Evolutionary conservation across 768 basidiomycete species (phyloP).

Genomic region (Butyriboletus loyo): DNA sequence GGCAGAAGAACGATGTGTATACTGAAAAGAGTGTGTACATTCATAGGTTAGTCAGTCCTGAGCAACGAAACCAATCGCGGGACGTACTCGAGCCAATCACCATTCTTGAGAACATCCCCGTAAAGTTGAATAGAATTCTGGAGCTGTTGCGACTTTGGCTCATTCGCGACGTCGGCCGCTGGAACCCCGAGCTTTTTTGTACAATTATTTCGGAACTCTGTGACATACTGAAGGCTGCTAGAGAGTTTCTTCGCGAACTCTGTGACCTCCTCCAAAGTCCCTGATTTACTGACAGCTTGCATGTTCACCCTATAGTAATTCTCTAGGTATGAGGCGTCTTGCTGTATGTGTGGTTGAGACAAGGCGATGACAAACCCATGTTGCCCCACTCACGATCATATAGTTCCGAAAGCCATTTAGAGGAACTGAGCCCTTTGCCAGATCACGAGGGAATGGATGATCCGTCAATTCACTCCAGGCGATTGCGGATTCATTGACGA

Average conservation of each 20-base stretch:
- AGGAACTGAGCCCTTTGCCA: constrained; percentile 1
- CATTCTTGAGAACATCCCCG: not conserved
- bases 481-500: not conserved
- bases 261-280: not conserved
- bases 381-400: no score
- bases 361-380: no score
- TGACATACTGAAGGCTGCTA: not conserved
- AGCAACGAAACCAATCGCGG: no score
- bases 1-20: not conserved
- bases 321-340: constrained; percentile 7
- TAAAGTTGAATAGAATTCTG: not conserved
- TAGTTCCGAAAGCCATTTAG: no score
- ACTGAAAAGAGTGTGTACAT: not conserved
- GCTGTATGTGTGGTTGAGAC: not conserved
- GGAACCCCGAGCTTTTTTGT: not conserved
- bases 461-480: not conserved
- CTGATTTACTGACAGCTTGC: not conserved
- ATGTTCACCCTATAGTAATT: not conserved
- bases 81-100: no score
- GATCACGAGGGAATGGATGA: not conserved
- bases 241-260: not conserved
- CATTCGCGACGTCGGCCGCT: not conserved
- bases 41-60: no score
- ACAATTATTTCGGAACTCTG: not conserved
- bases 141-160: not conserved